Conservation (phyloP, 2,329 filamentous ascomycete genomes). For the Bretziella fagacearum region DNA sequence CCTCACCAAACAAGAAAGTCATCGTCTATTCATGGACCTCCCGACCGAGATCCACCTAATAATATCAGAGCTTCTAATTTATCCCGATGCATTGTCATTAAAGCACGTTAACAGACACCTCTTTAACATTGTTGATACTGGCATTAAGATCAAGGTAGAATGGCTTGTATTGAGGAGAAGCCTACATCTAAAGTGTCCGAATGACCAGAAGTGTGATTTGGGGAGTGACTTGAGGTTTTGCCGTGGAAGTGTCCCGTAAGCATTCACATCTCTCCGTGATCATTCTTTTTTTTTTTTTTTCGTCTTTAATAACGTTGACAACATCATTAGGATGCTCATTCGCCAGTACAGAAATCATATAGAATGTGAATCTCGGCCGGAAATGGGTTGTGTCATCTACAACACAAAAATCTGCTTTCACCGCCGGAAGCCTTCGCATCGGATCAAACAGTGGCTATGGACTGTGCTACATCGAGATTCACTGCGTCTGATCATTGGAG, state of each 20-base stretch:
- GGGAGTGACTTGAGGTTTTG: conserved; percentile 44
- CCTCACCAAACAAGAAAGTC: conserved; percentile 9
- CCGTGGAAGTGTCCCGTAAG: conserved; percentile 39
- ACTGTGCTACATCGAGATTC: background rate
- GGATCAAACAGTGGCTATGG: background rate
- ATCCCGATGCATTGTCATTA: conserved; percentile 53
- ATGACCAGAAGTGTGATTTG: conserved; percentile 37
- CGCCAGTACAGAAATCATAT: conserved; percentile 40
- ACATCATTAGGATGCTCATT: conserved; percentile 35
- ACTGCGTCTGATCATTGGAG: background rate
- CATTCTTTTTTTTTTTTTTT: background rate
- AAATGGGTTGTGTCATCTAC: conserved; percentile 38
- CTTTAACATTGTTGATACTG: conserved; percentile 47
- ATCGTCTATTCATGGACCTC: conserved; percentile 28
- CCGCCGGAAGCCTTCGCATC: conserved; percentile 18
- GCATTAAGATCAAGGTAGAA: conserved; percentile 45
- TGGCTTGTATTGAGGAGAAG: conserved; percentile 50
- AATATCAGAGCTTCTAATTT: conserved; percentile 42
- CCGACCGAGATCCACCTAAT: conserved; percentile 52
- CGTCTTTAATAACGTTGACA: background rate
- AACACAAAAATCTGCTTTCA: conserved; percentile 33
- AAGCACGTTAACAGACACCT: conserved; percentile 51
- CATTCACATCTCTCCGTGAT: conserved; percentile 6
- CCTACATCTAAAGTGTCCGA: conserved; percentile 49
- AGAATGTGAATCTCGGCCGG: conserved; percentile 42